phyloP scores from a whole-genome alignment of 2,329 filamentous ascomycete species.

The Pseudogymnoascus sp. region DNA sequence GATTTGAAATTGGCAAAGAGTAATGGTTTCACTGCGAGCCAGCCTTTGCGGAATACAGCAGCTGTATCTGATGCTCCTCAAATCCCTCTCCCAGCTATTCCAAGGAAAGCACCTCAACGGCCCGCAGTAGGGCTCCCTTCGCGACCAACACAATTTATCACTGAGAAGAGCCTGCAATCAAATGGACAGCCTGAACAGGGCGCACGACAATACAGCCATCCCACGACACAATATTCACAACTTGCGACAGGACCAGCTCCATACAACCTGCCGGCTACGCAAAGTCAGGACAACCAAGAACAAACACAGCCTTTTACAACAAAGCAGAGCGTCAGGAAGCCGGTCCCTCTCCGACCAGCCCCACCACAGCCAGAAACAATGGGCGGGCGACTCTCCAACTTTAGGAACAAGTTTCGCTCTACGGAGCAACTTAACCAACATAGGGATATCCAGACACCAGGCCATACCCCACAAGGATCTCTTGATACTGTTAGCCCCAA shows the following conservation, averaged over 20 bases:
- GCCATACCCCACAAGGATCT: neutral
- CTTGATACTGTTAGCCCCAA: neutral
- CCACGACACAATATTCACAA: neutral
- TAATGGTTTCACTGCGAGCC: slow-evolving; percentile 27
- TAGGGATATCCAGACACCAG: neutral
- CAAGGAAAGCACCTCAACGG: neutral
- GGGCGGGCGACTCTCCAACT: neutral
- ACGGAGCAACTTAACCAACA: slow-evolving; percentile 4
- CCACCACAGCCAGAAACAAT: neutral
- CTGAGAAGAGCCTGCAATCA: neutral
- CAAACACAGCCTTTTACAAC: neutral
- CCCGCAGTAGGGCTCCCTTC: neutral
- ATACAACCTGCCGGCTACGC: neutral
- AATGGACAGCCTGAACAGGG: neutral
- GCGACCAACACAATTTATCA: neutral
- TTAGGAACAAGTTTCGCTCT: slow-evolving; percentile 5
- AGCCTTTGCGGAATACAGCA: slow-evolving; percentile 14
- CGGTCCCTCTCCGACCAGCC: neutral
- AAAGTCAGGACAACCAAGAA: neutral
- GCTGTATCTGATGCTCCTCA: slow-evolving; percentile 4
- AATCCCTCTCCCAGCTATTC: slow-evolving; percentile 1
- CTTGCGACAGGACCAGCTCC: neutral
- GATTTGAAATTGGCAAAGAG: slow-evolving; percentile 25
- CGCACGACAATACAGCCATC: neutral
- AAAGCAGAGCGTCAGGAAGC: neutral